These are phyloP conservation scores for Passiflora organensis DNA, from an alignment of 345 rosid species.

Conservation along the genomic window DNA sequence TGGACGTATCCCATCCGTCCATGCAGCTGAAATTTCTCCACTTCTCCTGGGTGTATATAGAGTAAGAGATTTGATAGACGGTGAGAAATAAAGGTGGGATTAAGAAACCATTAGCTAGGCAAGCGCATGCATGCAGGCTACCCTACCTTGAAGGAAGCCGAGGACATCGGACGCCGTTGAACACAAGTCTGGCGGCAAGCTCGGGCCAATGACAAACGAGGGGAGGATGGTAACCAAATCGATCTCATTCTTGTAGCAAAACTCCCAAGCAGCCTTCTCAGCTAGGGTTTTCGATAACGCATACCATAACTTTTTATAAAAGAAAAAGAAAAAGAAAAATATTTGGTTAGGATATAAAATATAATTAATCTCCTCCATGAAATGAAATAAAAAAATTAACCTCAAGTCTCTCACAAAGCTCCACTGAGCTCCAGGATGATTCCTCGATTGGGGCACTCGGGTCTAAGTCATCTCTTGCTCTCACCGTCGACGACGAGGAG, in stretches of 20 bases:
- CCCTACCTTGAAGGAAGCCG: slow-evolving; percentile 68
- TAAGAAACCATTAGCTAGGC: no score
- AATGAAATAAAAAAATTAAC: slow-evolving; percentile 17
- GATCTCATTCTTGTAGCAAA: slow-evolving; percentile 54
- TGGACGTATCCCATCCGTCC: slow-evolving; percentile 92
- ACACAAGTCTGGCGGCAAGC: slow-evolving; percentile 61
- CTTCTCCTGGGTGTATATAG: slow-evolving; percentile 40
- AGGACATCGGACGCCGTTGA: slow-evolving; percentile 81
- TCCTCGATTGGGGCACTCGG: slow-evolving; percentile 64
- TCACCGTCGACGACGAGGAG: slow-evolving; percentile 75
- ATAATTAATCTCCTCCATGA: background rate
- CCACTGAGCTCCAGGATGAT: slow-evolving; percentile 77
- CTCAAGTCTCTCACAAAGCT: slow-evolving; percentile 65
- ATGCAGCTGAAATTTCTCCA: slow-evolving; percentile 61
- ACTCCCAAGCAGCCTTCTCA: slow-evolving; percentile 88
- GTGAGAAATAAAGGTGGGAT: no score
- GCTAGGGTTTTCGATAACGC: slow-evolving; percentile 69
- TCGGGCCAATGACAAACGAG: slow-evolving; percentile 74
- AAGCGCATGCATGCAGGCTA: no score
- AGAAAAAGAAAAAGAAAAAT: no score
- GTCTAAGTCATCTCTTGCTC: slow-evolving; percentile 65
- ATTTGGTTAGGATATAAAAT: no score
- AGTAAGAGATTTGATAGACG: background rate
- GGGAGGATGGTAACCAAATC: slow-evolving; percentile 66
- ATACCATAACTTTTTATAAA: slow-evolving; percentile 53